Percentiles rank a stretch among this genome's conserved stretches.
Evolutionary conservation across 2,329 filamentous ascomycete genomes (phyloP).

Genomic region (Hypoxylon sp.): DNA sequence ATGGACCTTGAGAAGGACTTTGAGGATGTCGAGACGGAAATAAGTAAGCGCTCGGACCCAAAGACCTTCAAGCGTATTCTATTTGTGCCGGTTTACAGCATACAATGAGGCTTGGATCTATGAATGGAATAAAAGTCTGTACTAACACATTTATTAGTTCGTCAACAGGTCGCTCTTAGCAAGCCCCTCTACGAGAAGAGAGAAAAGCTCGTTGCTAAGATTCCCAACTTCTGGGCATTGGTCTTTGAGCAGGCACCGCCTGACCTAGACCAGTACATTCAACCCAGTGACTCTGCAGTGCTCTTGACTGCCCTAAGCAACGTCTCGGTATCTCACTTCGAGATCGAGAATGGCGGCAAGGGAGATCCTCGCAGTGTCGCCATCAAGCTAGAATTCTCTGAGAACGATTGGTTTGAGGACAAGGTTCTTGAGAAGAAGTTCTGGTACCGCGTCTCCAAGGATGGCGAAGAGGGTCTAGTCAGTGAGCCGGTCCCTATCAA

Average conservation of each 20-base stretch:
- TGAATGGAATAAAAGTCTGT: conserved; percentile 7
- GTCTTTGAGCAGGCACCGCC: conserved; percentile 89
- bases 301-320: conserved; percentile 77
- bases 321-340: conserved; percentile 84
- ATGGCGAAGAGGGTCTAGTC: conserved; percentile 82
- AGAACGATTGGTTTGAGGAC: conserved; percentile 88
- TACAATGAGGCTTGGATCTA: background rate
- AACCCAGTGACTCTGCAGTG: conserved; percentile 82
- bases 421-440: conserved; percentile 90
- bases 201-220: conserved; percentile 76
- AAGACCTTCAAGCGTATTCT: background rate
- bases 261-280: conserved; percentile 90
- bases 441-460: conserved; percentile 80
- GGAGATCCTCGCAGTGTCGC: conserved; percentile 86
- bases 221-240: conserved; percentile 94
- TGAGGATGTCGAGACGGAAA: conserved; percentile 84
- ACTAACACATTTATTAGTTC: conserved; percentile 66
- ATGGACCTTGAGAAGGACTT: conserved; percentile 86
- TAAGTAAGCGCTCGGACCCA: conserved; percentile 71
- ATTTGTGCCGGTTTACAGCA: conserved; percentile 19
- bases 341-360: conserved; percentile 73
- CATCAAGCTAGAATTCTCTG: conserved; percentile 82
- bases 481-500: conserved; percentile 90
- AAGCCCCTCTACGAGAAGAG: conserved; percentile 83
- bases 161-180: conserved; percentile 78